These are phyloP conservation scores for Cutaneotrichosporon daszewskae DNA, from an alignment of 1,284 basidiomycete genomes.

Conservation along the genomic window DNA sequence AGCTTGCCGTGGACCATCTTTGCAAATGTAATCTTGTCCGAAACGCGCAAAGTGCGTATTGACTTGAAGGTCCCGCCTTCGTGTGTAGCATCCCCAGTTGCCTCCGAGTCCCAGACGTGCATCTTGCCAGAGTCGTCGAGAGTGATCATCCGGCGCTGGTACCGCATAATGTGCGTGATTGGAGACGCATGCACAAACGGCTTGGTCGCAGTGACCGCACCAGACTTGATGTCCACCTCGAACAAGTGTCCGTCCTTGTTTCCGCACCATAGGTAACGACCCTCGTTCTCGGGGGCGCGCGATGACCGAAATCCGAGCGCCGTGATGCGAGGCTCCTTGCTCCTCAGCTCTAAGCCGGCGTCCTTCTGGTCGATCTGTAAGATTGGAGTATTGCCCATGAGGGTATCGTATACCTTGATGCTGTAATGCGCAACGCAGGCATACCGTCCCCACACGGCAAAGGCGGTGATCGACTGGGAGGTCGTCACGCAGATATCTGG, in stretches of 20 bases:
- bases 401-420: slow-evolving; percentile 55
- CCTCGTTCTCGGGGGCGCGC: slow-evolving; percentile 48
- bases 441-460: slow-evolving; percentile 59
- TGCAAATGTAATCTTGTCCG: slow-evolving; percentile 75
- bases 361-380: slow-evolving; percentile 60
- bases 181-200: slow-evolving; percentile 60
- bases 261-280: slow-evolving; percentile 68
- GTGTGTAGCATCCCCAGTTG: too few relatives aligned
- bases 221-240: slow-evolving; percentile 67
- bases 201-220: slow-evolving; percentile 56
- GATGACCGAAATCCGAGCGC: slow-evolving; percentile 68
- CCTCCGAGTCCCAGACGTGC: slow-evolving; percentile 55
- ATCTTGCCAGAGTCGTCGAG: slow-evolving; percentile 78
- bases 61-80: slow-evolving; percentile 41
- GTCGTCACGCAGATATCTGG: slow-evolving; percentile 38
- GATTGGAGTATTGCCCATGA: slow-evolving; percentile 39
- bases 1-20: slow-evolving; percentile 65
- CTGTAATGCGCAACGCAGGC: slow-evolving; percentile 62
- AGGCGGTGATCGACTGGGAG: slow-evolving; percentile 50
- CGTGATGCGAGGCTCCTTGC: slow-evolving; percentile 65
- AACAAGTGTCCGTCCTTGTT: slow-evolving; percentile 80
- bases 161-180: slow-evolving; percentile 66
- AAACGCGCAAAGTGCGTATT: slow-evolving; percentile 63
- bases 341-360: slow-evolving; percentile 52
- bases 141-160: slow-evolving; percentile 64